Evolutionary conservation across 1,139 yeast species (phyloP), one percentile per base, ranked within the genome.

Genomic region (Debaryomyces sp.): DNA sequence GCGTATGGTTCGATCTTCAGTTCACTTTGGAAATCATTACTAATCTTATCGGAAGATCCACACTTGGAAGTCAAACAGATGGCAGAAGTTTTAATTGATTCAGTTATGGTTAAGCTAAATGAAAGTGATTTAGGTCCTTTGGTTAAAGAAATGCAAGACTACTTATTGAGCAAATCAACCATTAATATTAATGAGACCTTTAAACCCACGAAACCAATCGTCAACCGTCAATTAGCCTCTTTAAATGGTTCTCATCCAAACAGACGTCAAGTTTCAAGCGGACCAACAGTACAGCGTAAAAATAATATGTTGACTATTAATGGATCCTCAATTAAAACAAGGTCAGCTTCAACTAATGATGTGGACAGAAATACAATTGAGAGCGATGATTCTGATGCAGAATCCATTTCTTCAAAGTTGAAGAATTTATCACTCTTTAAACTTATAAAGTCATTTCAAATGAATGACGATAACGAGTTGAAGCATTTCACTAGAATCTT

Each of bases 1-100:
- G 87, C 96, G 0, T 88, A 89, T 62, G 96, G 96, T 1, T 86
- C 96, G 0, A 80, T 90, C n/a, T 90, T 87, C 64, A 82, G 90
- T 50, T 87, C 96, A 1, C 80, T 88, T 15, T 94, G 98, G 97
- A 87, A 90, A 56, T 85, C 95, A 0, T 67, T 94, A 33, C 72
- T 95, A 44, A 84, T 90, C 43, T 70, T 91, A 37, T 81, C 96
- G 1, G 95, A 88, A 56, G 99, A 94, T 66, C 97, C 99, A 0
- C 95, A 87, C 64, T 73, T 81, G 39, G 97, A 91, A 65, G 92
- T 92, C 8, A 85, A 82, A 49, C 81, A 81, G 48, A 75, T 82
- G 53, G 95, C 97, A 0, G 87, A 85, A 50, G 82, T 78, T 22
- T 80, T 90, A 32, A 86, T 92, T 26, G 97, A 92, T 64, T 82